Evolutionary conservation across 2,329 filamentous ascomycete species (phyloP).

Genomic region (Microascus cirrosus): DNA sequence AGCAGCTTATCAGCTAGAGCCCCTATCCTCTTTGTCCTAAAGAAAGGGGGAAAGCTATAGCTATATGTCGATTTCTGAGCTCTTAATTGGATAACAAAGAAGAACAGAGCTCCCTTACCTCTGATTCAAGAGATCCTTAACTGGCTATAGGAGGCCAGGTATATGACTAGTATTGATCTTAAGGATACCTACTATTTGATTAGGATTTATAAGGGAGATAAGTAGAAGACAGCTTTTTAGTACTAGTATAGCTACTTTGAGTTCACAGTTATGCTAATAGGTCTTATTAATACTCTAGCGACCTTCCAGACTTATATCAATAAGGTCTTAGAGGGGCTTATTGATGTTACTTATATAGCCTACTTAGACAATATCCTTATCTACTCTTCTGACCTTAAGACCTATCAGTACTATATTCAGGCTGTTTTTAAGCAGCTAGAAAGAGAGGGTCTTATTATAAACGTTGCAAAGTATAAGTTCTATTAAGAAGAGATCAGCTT

Average conservation of each 20-base stretch:
- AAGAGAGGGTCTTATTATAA: background rate
- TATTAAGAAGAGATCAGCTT: background rate
- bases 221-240: constrained; percentile 21
- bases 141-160: background rate
- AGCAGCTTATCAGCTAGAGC: too few relatives aligned
- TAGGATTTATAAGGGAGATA: constrained; percentile 16
- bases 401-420: background rate
- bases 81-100: constrained; percentile 15
- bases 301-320: constrained; percentile 12
- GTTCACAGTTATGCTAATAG: constrained; percentile 19
- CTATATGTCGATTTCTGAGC: constrained; percentile 13
- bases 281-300: constrained; percentile 10
- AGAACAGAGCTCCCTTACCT: constrained; percentile 9
- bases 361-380: background rate
- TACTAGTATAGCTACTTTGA: constrained; percentile 19
- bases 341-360: constrained; percentile 9
- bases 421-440: background rate
- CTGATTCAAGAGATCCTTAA: constrained; percentile 1
- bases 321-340: constrained; percentile 8
- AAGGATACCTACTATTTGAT: constrained; percentile 18
- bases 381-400: background rate
- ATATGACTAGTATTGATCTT: constrained; percentile 10
- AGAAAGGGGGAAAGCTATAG: too few relatives aligned
- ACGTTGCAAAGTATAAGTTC: background rate
- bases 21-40: too few relatives aligned